A percentile compares a stretch with the other conserved stretches of the same genome.
Evolutionary conservation across 257 asterid genomes (phyloP).

Genomic region (Coffea eugenioides): DNA sequence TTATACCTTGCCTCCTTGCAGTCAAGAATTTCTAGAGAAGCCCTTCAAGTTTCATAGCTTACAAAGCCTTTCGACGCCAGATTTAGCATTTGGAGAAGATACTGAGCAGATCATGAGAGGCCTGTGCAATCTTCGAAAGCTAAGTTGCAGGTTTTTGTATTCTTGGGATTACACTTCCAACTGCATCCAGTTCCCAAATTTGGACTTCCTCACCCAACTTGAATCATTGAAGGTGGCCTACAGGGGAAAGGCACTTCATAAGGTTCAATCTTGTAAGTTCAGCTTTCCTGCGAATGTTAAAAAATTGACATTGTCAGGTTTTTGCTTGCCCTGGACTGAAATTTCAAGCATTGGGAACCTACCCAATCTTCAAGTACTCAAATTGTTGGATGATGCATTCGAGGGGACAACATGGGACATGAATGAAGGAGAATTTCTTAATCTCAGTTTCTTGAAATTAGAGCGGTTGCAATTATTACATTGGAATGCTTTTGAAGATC

Average conservation of each 20-base stretch:
- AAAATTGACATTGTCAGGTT: background rate
- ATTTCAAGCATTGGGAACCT: background rate
- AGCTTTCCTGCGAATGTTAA: constrained; percentile 1
- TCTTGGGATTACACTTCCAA: background rate
- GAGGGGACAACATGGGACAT: background rate
- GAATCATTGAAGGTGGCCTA: background rate
- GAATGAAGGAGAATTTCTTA: background rate
- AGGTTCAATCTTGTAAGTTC: background rate
- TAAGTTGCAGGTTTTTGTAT: background rate
- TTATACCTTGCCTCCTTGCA: background rate
- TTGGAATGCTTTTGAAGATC: background rate
- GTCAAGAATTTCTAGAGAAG: background rate
- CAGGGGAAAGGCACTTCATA: too few relatives aligned
- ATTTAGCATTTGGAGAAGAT: background rate
- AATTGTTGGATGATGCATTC: background rate
- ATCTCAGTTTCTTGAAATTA: background rate
- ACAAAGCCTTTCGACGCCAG: background rate
- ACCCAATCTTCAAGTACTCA: background rate
- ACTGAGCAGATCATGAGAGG: constrained; percentile 1
- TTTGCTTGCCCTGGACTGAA: background rate
- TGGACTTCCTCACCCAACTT: constrained; percentile 6
- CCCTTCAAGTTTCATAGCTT: background rate
- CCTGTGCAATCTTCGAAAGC: background rate
- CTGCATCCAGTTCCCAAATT: background rate
- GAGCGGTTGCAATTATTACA: background rate